Percentiles rank a stretch among this genome's conserved stretches.
phyloP scores from a whole-genome alignment of 768 basidiomycete genomes.

The Neoboletus magnificus region DNA sequence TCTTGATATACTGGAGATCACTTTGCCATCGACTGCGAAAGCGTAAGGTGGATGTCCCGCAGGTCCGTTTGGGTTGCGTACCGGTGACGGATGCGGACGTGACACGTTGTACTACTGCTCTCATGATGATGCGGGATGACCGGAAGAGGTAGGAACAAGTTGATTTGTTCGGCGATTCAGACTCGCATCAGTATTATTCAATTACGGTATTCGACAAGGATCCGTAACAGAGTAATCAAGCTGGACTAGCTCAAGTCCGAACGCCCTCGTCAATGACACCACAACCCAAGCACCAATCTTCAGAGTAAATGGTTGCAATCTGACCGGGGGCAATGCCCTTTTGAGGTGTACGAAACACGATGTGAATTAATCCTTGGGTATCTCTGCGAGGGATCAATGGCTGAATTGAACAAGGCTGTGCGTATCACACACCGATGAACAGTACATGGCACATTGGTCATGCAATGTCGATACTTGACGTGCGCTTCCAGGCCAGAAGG shows the following conservation, averaged over 20 bases:
- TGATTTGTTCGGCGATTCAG: background rate
- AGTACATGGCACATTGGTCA: constrained; percentile 51
- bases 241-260: constrained; percentile 2
- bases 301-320: constrained; percentile 69
- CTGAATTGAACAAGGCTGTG: background rate
- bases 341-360: constrained; percentile 58
- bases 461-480: constrained; percentile 71
- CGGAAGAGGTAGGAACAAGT: background rate
- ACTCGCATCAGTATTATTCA: background rate
- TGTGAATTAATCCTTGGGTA: constrained; percentile 26
- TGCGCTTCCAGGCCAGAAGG: constrained; percentile 45
- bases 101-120: constrained; percentile 84
- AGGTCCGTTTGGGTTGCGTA: constrained; percentile 27
- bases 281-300: constrained; percentile 80
- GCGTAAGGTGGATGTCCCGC: background rate
- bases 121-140: constrained; percentile 53
- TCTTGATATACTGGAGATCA: constrained; percentile 76
- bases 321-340: constrained; percentile 79
- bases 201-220: background rate
- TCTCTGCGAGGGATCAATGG: constrained; percentile 18
- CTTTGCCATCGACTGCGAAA: constrained; percentile 68
- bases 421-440: constrained; percentile 43
- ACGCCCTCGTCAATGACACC: constrained; percentile 53
- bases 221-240: background rate
- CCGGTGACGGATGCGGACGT: constrained; percentile 82